phyloP scores from a whole-genome alignment of 768 basidiomycete species.

The Lactarius sanguifluus region DNA sequence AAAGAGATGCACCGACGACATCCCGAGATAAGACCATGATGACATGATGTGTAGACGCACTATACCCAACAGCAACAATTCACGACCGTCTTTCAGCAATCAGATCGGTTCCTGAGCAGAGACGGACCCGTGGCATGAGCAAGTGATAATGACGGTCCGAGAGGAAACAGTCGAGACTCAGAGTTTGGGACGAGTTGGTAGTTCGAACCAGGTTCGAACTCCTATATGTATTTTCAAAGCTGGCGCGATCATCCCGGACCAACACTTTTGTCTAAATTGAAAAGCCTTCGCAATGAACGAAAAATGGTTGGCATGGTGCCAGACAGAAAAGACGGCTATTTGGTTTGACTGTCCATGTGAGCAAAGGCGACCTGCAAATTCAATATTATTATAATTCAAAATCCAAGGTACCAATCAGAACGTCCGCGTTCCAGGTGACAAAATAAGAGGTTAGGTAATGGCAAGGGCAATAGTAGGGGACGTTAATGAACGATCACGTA shows the following conservation, averaged over 20 bases:
- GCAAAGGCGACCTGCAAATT: neutral
- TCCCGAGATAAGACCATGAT: neutral
- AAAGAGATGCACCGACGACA: neutral
- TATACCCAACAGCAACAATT: neutral
- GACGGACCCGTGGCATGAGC: neutral
- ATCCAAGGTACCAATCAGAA: neutral
- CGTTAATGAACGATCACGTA: too few relatives aligned
- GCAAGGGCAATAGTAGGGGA: too few relatives aligned
- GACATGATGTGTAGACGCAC: neutral
- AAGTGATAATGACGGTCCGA: neutral
- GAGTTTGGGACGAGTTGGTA: too few relatives aligned
- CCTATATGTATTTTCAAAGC: too few relatives aligned
- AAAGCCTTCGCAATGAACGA: too few relatives aligned
- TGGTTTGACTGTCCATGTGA: neutral
- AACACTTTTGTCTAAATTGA: too few relatives aligned
- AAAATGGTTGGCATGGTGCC: neutral
- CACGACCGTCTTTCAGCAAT: neutral
- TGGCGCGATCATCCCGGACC: too few relatives aligned
- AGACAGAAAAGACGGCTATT: neutral
- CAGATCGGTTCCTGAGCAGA: neutral
- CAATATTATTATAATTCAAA: neutral
- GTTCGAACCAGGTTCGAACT: too few relatives aligned
- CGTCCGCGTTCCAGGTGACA: neutral
- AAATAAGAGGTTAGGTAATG: neutral
- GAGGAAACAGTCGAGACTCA: too few relatives aligned